A percentile compares a stretch with the other conserved stretches of the same genome.
These are phyloP conservation scores for Begonia peltatifolia DNA, from an alignment of 306 rosid species.

Conservation along the genomic window DNA sequence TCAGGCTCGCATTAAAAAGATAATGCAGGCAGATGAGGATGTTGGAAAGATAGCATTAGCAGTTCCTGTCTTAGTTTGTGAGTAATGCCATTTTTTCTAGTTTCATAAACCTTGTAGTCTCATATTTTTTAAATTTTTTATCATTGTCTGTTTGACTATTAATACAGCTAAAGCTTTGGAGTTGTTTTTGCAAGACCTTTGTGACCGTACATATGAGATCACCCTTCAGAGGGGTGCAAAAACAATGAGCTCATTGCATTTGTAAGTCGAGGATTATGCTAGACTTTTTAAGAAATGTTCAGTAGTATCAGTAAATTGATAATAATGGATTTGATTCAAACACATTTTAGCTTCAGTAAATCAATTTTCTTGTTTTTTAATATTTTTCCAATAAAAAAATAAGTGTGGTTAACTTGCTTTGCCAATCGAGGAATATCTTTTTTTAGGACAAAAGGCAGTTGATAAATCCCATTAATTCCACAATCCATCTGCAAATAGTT, in stretches of 20 bases:
- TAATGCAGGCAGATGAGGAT: slow-evolving; percentile 1
- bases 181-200: slow-evolving; percentile 89
- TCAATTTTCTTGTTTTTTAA: no score
- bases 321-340: neutral
- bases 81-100: neutral
- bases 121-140: neutral
- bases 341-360: no score
- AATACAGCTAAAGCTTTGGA: slow-evolving; percentile 89
- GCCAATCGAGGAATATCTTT: no score
- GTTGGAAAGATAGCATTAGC: slow-evolving; percentile 1
- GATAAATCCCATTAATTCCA: no score
- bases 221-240: slow-evolving; percentile 97
- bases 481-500: no score
- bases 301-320: neutral
- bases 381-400: no score
- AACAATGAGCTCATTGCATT: slow-evolving; percentile 87
- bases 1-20: slow-evolving; percentile 1
- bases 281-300: neutral
- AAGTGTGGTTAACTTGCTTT: no score
- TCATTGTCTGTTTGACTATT: slow-evolving; percentile 2
- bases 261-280: slow-evolving; percentile 39
- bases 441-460: no score
- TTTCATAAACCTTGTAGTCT: no score
- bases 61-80: slow-evolving; percentile 1
- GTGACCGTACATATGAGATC: slow-evolving; percentile 89